phyloP scores from a whole-genome alignment of 352 stramenopile genomes.

The Phytophthora pluvialis region DNA sequence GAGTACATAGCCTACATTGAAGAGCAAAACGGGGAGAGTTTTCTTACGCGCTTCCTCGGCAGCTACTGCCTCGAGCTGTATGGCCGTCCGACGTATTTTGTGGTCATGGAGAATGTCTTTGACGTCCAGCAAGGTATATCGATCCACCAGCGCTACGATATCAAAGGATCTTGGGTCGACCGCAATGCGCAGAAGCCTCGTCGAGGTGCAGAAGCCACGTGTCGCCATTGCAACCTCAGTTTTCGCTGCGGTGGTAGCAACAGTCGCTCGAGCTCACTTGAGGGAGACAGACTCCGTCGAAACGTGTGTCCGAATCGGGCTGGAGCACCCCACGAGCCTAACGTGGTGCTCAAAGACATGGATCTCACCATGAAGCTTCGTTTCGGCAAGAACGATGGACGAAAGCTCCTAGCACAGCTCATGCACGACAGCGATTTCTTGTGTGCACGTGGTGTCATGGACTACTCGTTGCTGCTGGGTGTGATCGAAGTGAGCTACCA shows the following conservation, averaged over 20 bases:
- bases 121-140: slow-evolving; percentile 74
- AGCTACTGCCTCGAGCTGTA: slow-evolving; percentile 87
- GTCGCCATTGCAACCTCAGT: slow-evolving; percentile 72
- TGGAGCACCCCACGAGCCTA: slow-evolving; percentile 61
- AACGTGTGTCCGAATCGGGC: slow-evolving; percentile 70
- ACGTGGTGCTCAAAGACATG: slow-evolving; percentile 86
- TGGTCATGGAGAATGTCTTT: slow-evolving; percentile 92
- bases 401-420: slow-evolving; percentile 61
- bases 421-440: slow-evolving; percentile 78
- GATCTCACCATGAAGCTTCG: slow-evolving; percentile 79
- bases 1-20: slow-evolving; percentile 69
- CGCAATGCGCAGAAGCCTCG: slow-evolving; percentile 72
- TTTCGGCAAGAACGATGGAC: slow-evolving; percentile 53
- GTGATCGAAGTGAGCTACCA: slow-evolving; percentile 83
- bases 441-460: slow-evolving; percentile 78
- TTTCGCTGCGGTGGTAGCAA: slow-evolving; percentile 55
- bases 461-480: slow-evolving; percentile 85
- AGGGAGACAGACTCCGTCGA: slow-evolving; percentile 24
- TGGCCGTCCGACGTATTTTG: slow-evolving; percentile 74
- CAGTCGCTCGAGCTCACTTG: slow-evolving; percentile 19
- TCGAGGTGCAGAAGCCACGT: slow-evolving; percentile 65
- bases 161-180: slow-evolving; percentile 89
- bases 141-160: slow-evolving; percentile 88
- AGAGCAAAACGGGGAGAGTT: slow-evolving; percentile 53
- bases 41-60: slow-evolving; percentile 84